A percentile compares a stretch with the other conserved stretches of the same genome.
Evolutionary conservation across 2,329 filamentous ascomycete genomes (phyloP).

Genomic region (Aureobasidium mangrovei): DNA sequence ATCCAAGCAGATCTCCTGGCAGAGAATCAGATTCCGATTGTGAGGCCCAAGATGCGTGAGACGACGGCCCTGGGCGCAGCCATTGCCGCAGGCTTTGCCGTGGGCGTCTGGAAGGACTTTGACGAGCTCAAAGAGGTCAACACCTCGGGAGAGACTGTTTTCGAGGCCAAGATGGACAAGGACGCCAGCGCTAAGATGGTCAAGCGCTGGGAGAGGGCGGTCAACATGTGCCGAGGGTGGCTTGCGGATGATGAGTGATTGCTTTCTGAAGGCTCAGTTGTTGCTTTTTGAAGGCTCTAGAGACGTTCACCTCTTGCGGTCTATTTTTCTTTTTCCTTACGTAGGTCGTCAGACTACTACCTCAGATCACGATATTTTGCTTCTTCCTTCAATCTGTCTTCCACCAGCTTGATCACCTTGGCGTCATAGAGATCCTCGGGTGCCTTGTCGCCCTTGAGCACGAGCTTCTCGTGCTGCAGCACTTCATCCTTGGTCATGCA

Average conservation of each 20-base stretch:
- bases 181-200: conserved; percentile 56
- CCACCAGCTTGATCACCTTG: conserved; percentile 58
- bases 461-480: conserved; percentile 65
- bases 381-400: conserved; percentile 59
- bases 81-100: conserved; percentile 79
- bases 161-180: conserved; percentile 55
- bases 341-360: background rate
- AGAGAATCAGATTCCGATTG: conserved; percentile 56
- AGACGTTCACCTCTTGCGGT: background rate
- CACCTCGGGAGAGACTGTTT: conserved; percentile 58
- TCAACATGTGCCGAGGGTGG: conserved; percentile 73
- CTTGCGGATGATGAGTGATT: conserved; percentile 32
- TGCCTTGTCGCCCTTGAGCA: conserved; percentile 60
- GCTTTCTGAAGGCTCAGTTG: too few relatives aligned
- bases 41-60: conserved; percentile 80
- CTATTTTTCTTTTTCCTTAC: background rate
- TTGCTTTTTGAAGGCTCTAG: background rate
- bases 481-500: conserved; percentile 93
- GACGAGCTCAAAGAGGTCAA: conserved; percentile 67
- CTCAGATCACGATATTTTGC: conserved; percentile 5
- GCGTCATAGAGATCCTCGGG: conserved; percentile 66
- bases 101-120: conserved; percentile 67
- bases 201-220: conserved; percentile 64
- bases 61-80: conserved; percentile 83
- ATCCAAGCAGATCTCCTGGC: conserved; percentile 79